Evolutionary conservation across 2,329 filamentous ascomycete genomes (phyloP).

Genomic region (Apiospora pterosperma): DNA sequence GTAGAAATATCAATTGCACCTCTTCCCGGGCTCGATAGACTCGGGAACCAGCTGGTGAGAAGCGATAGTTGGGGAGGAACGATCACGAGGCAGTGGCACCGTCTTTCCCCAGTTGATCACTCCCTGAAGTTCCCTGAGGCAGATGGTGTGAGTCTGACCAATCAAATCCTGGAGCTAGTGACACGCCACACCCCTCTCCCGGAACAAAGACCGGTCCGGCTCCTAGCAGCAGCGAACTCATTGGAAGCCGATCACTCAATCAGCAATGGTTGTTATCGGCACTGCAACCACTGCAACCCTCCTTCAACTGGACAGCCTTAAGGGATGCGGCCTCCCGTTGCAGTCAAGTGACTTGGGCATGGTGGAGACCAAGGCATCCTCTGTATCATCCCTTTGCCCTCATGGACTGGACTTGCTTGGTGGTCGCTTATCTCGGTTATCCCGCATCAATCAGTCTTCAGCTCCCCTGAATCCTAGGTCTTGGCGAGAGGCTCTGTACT

Average conservation of each 20-base stretch:
- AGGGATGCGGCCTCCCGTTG: background rate
- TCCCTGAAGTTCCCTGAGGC: slow-evolving; percentile 4
- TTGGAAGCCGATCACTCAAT: background rate
- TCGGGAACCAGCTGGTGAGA: slow-evolving; percentile 1
- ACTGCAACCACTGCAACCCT: background rate
- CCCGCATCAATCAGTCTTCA: background rate
- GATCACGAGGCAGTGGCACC: slow-evolving; percentile 6
- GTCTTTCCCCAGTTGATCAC: slow-evolving; percentile 7
- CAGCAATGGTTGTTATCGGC: background rate
- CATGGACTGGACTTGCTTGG: no score
- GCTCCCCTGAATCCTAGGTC: background rate
- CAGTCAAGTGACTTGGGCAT: background rate
- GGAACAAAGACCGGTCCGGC: background rate
- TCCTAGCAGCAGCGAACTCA: background rate
- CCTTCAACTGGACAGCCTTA: background rate
- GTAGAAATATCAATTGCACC: slow-evolving; percentile 1
- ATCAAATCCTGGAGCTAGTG: slow-evolving; percentile 2
- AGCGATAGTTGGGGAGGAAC: slow-evolving; percentile 6
- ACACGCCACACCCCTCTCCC: slow-evolving; percentile 3
- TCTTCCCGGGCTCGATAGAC: background rate
- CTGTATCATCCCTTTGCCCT: background rate
- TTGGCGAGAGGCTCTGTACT: background rate
- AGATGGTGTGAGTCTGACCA: background rate
- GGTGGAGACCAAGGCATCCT: background rate
- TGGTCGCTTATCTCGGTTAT: slow-evolving; percentile 1